phyloP scores from a whole-genome alignment of 257 asterid species.

The Apocynum venetum region DNA sequence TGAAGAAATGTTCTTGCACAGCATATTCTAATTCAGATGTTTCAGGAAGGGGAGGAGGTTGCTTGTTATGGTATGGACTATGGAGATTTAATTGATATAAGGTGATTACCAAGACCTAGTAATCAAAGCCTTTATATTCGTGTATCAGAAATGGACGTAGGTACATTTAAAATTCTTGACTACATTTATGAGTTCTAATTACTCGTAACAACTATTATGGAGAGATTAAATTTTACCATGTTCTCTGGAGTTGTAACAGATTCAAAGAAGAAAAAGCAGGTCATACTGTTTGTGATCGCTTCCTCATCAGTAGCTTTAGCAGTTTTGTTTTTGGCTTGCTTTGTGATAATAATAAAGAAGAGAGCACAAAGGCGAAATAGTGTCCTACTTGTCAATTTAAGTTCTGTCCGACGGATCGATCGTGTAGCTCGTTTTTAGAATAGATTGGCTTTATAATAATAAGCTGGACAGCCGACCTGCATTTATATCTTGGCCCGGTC shows the following conservation, averaged over 20 bases:
- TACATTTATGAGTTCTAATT: neutral
- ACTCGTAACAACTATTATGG: neutral
- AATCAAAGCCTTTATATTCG: slow-evolving; percentile 8
- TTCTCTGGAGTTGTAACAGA: neutral
- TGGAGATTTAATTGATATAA: slow-evolving; percentile 11
- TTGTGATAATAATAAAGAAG: neutral
- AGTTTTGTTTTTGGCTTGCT: neutral
- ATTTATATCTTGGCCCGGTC: no score
- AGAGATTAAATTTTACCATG: no score
- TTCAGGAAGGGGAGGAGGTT: slow-evolving; percentile 31
- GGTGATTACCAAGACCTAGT: neutral
- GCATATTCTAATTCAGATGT: slow-evolving; percentile 28
- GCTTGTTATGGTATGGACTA: slow-evolving; percentile 13
- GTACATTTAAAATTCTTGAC: neutral
- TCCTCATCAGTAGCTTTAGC: neutral
- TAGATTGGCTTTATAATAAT: no score
- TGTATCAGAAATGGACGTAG: slow-evolving; percentile 8
- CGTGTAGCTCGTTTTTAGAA: no score
- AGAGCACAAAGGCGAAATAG: neutral
- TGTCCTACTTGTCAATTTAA: no score
- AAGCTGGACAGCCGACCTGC: no score
- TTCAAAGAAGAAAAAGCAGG: neutral
- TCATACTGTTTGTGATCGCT: neutral
- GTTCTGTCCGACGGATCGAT: no score
- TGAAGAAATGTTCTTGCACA: slow-evolving; percentile 31